These are phyloP conservation scores for Salix arbutifolia DNA, from an alignment of 345 rosid genomes.

Conservation along the genomic window DNA sequence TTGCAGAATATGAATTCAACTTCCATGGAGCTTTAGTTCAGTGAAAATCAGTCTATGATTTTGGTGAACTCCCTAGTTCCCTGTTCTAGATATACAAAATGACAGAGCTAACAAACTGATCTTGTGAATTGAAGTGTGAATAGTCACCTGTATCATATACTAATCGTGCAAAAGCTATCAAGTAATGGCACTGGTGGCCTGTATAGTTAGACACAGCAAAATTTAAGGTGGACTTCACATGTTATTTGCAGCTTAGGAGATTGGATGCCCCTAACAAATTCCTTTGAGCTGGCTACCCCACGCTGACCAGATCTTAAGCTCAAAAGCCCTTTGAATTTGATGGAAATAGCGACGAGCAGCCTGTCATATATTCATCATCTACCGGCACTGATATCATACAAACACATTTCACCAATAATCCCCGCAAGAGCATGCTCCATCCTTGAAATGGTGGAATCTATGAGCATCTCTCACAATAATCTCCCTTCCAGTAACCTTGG, in stretches of 20 bases:
- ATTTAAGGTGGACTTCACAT: neutral
- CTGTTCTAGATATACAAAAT: too few relatives aligned
- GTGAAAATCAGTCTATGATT: too few relatives aligned
- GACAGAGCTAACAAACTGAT: too few relatives aligned
- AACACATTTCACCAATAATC: conserved; percentile 13
- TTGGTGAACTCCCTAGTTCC: too few relatives aligned
- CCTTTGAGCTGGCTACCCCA: neutral
- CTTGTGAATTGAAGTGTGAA: too few relatives aligned
- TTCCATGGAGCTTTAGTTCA: too few relatives aligned
- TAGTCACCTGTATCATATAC: too few relatives aligned
- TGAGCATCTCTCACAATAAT: conserved; percentile 15
- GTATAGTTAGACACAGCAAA: too few relatives aligned
- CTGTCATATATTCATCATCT: neutral
- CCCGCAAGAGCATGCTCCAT: conserved; percentile 14
- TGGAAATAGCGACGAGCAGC: neutral
- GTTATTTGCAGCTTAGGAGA: neutral
- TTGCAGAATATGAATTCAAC: too few relatives aligned
- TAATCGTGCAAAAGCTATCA: too few relatives aligned
- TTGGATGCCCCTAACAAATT: neutral
- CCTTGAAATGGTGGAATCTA: conserved; percentile 19
- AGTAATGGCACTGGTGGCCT: too few relatives aligned
- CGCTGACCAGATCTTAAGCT: conserved; percentile 2
- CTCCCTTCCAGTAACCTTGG: conserved; percentile 14
- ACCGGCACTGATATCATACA: neutral
- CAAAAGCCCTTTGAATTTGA: neutral